Percentiles rank a stretch among this genome's conserved stretches.
phyloP scores from a whole-genome alignment of 192 early-diverging fungal genomes.

The Coemansia sp. region DNA sequence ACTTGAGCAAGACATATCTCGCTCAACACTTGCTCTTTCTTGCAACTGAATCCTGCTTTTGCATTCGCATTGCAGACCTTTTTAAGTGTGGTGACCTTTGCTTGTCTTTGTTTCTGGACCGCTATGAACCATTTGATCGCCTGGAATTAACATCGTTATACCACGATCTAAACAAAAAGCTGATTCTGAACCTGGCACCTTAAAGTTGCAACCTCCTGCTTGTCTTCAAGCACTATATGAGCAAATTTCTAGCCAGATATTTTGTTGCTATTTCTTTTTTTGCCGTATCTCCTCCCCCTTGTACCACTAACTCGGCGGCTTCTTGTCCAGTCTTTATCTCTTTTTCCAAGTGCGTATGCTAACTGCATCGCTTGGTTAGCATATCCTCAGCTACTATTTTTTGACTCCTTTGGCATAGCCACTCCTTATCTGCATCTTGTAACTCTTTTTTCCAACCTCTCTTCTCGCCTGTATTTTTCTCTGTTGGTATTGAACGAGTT shows the following conservation, averaged over 20 bases:
- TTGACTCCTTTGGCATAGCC: too few relatives aligned
- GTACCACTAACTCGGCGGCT: slow-evolving; percentile 11
- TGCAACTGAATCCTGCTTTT: too few relatives aligned
- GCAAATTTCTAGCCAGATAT: neutral
- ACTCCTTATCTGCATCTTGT: too few relatives aligned
- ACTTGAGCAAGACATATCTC: too few relatives aligned
- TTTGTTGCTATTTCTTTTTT: slow-evolving; percentile 1
- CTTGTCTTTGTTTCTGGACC: neutral
- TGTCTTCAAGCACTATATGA: neutral
- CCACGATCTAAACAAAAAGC: too few relatives aligned
- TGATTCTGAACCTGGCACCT: too few relatives aligned
- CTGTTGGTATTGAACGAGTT: too few relatives aligned
- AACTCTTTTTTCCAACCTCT: too few relatives aligned
- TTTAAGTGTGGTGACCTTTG: too few relatives aligned
- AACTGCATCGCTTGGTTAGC: neutral
- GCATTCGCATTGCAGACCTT: too few relatives aligned
- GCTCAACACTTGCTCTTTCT: too few relatives aligned
- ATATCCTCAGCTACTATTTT: neutral
- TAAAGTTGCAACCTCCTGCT: neutral
- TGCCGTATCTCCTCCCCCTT: neutral
- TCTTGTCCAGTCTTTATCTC: slow-evolving; percentile 2
- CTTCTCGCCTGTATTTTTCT: too few relatives aligned
- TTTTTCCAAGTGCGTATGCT: slow-evolving; percentile 10
- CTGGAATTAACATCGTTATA: neutral
- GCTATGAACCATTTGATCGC: slow-evolving; percentile 8